These are phyloP conservation scores for Skeletonema menzelii DNA, from an alignment of 108 stramenopile genomes.

Conservation along the genomic window DNA sequence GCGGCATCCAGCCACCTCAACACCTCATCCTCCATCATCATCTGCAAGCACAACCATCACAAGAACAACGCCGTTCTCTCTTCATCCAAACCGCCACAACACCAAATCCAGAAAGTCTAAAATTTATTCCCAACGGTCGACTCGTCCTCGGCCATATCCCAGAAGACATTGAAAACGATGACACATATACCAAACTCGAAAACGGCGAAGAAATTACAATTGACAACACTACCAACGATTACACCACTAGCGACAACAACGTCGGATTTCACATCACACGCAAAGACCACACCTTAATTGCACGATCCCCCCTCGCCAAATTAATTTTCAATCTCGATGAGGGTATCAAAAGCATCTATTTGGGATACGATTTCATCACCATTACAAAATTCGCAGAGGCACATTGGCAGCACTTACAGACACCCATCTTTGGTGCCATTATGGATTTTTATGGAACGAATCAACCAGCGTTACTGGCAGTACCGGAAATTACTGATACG, in stretches of 20 bases:
- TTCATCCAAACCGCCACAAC: constrained; percentile 97
- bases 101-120: constrained; percentile 97
- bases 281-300: constrained; percentile 51
- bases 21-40: too few species aligned
- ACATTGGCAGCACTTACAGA: constrained; percentile 86
- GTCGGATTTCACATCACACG: constrained; percentile 59
- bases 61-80: constrained; percentile 50
- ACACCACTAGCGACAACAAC: constrained; percentile 67
- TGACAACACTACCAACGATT: constrained; percentile 4
- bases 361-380: constrained; percentile 95
- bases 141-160: constrained; percentile 47
- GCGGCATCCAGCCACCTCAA: too few species aligned
- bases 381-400: constrained; percentile 91
- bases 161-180: not conserved
- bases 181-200: constrained; percentile 31
- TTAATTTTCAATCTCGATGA: constrained; percentile 77
- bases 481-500: constrained; percentile 87
- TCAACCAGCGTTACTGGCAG: constrained; percentile 59
- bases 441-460: constrained; percentile 93
- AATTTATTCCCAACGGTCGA: constrained; percentile 91
- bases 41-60: not conserved
- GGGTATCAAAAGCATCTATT: constrained; percentile 92
- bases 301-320: constrained; percentile 87
- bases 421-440: constrained; percentile 84
- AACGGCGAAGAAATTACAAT: constrained; percentile 45